Base-by-base conservation (phyloP, 2,329 filamentous ascomycete genomes). In the Xylariales sp. region DNA sequence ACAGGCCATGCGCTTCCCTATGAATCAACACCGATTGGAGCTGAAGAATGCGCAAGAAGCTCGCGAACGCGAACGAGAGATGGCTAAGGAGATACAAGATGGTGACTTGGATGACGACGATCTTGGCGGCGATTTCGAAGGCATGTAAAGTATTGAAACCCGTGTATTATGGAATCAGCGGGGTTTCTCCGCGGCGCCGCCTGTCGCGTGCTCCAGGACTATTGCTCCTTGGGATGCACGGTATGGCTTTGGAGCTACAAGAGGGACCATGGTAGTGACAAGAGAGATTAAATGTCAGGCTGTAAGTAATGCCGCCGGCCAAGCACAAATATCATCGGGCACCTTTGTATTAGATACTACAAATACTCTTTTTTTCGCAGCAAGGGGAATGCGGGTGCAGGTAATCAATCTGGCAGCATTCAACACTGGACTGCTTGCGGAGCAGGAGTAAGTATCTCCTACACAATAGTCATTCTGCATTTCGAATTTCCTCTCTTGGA, bases 81-180 rank as follows among this genome's bases (percentile, higher is more conserved):
- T 99, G 86, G 96, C 94, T 71, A 98, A 98, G 86, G 96, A 99
- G 85, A 98, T 99, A 78, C 93, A 97, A 81, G 96, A 98, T 73
- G 96, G 95, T 23, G 96, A 99, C 78, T 87, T 97, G 81, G 96
- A 98, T 75, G 96, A 97, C 76, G 96, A 97, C 77, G 96, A 98
- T 83, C 91, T 97, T 55, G 94, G 93, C 62, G 95, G 94, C 65
- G 95, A 97, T 77, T 98, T 97, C 81, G 96, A 98, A 76, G 95
- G 93, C 75, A 93, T 98, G 86, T 98, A 88, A 78, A 76, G 65
- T 75, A 77, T 70, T 65, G 64, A 46, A 71, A 67, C 52, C 58
- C 54, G 69, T 75, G 74, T 76, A 75, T 74, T 73, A 70, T 75
- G 68, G 71, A 72, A 71, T 67, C 16, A 69, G 69, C 68, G 67